Evolutionary conservation across 2,329 filamentous ascomycete genomes (phyloP).

Genomic region (Xenosphaeropsis pyriputrescens): DNA sequence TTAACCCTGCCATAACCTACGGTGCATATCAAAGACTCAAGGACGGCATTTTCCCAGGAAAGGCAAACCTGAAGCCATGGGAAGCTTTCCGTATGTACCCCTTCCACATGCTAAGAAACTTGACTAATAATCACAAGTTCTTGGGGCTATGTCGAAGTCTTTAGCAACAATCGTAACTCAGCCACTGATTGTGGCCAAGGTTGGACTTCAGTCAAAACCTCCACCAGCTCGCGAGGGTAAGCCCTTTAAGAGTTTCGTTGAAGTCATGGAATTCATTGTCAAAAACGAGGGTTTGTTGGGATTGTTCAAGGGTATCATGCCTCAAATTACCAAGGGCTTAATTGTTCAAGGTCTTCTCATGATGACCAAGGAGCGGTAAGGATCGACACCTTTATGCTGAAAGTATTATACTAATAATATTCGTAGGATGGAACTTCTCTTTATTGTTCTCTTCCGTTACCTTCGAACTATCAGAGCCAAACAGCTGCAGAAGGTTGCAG

Average conservation of each 20-base stretch:
- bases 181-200: conserved; percentile 93
- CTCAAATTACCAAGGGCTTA: conserved; percentile 84
- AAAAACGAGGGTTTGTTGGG: conserved; percentile 69
- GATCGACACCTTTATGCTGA: conserved; percentile 2
- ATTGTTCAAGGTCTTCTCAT: conserved; percentile 91
- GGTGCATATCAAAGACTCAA: conserved; percentile 87
- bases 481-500: conserved; percentile 53
- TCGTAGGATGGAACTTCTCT: conserved; percentile 68
- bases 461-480: conserved; percentile 55
- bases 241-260: conserved; percentile 82
- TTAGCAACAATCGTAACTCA: conserved; percentile 87
- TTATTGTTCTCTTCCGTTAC: conserved; percentile 76
- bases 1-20: conserved; percentile 96
- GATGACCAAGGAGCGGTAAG: conserved; percentile 96
- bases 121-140: conserved; percentile 34
- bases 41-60: conserved; percentile 62
- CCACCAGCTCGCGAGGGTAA: conserved; percentile 73
- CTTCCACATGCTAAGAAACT: background rate
- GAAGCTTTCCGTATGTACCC: conserved; percentile 75
- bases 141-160: conserved; percentile 86
- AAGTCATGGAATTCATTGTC: conserved; percentile 91
- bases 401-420: conserved; percentile 3
- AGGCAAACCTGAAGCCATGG: conserved; percentile 59
- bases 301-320: conserved; percentile 95
- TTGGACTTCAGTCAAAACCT: conserved; percentile 86